Conservation (phyloP, 768 basidiomycete genomes). For the Termitomyces eurrhizus region DNA sequence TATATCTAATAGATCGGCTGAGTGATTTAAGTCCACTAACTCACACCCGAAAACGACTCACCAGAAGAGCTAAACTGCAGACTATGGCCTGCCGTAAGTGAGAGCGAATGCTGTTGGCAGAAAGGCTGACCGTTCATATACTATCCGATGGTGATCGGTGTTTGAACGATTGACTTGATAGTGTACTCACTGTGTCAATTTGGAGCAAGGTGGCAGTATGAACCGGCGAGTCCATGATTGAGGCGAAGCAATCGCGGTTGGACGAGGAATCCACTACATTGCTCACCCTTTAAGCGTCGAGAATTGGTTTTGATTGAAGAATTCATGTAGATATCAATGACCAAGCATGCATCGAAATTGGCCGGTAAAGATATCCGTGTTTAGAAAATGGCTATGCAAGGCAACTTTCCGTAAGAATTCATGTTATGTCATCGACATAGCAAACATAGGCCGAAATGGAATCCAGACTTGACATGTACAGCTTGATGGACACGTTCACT, state of each 20-base stretch:
- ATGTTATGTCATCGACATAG: not conserved
- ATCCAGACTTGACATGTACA: not conserved
- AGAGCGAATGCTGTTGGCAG: not conserved
- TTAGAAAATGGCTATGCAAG: not conserved
- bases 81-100: not conserved
- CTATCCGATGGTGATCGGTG: not conserved
- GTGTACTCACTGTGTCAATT: not conserved
- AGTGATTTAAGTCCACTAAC: not conserved
- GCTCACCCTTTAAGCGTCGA: not conserved
- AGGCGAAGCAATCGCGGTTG: too few species aligned
- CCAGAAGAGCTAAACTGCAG: constrained; percentile 8
- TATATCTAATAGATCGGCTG: not conserved
- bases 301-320: not conserved
- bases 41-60: not conserved
- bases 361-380: not conserved
- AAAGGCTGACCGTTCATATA: constrained; percentile 8
- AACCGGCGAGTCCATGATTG: not conserved
- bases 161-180: not conserved
- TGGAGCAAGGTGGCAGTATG: not conserved
- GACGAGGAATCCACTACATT: too few species aligned
- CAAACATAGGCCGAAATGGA: not conserved
- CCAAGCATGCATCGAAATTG: not conserved
- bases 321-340: not conserved
- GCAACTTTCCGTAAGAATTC: too few species aligned
- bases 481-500: not conserved